Base-by-base conservation (phyloP, 495 filamentous ascomycete species). In the Aspergillus asperescens region DNA sequence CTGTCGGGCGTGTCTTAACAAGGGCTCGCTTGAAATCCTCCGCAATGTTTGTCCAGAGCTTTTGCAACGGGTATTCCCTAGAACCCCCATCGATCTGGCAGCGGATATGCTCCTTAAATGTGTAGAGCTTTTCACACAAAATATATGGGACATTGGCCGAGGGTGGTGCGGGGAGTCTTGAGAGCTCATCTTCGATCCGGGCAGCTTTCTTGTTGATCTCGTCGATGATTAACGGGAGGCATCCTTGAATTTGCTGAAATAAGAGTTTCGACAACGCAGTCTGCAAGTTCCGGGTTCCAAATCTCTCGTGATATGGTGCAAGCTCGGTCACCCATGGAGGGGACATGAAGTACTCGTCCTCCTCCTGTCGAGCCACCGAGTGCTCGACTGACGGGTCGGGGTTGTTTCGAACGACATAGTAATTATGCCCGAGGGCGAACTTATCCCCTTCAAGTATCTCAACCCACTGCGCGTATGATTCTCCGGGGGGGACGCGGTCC, bases 331-430 rank as follows among this genome's bases (percentile, higher is more conserved):
- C 63, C 79, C 82, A 88, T 1, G 77, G 65, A 1, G 55, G 20
- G 0, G 70, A 54, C 0, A 67, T 57, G 45, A 90, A 90, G 59
- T 86, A 89, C 0, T 64, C 50, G 3, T 75, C 69, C 49, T 89
- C 86, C 57, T 81, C 79, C 5, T 61, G 58, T 1, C 78, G 66
- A 0, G 85, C 85, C 7, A 72, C 62, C 1, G 72, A 63, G 42
- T 88, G 75, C 22, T 77, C 50, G 50, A 82, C 35, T 38, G 65
- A 6, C 34, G 76, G 55, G 65, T 82, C 45, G 0, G 75, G 72
- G n/a, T 79, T 79, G 43, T 80, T 81, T 0, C 80, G 82, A 16
- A 88, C 76, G 22, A 87, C 79, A 48, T 80, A 86, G 49, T 85
- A 88, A 0, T 81, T 82, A 31, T 85, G 74, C 0, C 85, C 85